Percentiles rank a stretch among this genome's conserved stretches.
Conservation (phyloP, 2,329 filamentous ascomycete species). For the Monilinia aucupariae region DNA sequence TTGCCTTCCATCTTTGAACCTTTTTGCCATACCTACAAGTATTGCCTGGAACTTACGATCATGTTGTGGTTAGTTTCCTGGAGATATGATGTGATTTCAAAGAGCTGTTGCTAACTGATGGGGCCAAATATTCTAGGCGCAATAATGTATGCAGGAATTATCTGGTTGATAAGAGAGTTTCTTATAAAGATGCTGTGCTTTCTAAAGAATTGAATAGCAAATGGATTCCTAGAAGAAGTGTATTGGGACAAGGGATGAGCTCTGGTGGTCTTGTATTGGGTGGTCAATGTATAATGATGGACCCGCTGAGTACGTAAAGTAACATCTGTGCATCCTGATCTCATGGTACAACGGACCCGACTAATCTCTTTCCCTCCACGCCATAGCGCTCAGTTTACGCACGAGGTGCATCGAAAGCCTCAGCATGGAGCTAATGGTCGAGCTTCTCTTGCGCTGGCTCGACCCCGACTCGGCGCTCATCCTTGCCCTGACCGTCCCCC, state of each 20-base stretch:
- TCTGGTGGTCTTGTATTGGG: background rate
- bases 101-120: background rate
- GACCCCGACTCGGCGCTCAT: background rate
- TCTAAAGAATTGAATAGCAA: background rate
- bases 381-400: background rate
- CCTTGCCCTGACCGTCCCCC: background rate
- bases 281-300: background rate
- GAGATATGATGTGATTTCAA: background rate
- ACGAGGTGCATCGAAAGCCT: background rate
- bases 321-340: background rate
- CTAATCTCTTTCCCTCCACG: background rate
- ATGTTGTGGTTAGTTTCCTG: background rate
- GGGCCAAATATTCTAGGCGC: background rate
- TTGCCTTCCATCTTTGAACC: background rate
- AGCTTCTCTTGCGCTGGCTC: background rate
- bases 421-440: background rate
- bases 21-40: background rate
- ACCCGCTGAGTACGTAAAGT: background rate
- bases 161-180: background rate
- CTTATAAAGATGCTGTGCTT: background rate
- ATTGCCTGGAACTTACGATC: background rate
- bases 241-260: background rate
- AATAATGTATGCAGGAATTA: background rate
- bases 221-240: background rate
- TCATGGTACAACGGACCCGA: background rate